Conservation (phyloP, 371 early-diverging fungal genomes). For the Mucor plumbeus region DNA sequence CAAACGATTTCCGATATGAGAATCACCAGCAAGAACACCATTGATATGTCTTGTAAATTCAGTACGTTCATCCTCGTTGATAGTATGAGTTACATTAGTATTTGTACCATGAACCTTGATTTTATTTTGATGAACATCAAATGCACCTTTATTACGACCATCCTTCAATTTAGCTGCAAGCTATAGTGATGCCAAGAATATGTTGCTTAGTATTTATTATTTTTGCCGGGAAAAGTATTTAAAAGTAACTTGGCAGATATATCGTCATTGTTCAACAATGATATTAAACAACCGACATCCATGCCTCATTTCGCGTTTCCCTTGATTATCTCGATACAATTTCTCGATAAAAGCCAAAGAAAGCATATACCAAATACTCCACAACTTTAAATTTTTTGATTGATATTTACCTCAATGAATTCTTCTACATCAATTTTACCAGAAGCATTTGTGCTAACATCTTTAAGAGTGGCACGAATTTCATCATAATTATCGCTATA, state of each 20-base stretch:
- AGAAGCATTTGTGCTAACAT: constrained; percentile 72
- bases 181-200: constrained; percentile 19
- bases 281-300: constrained; percentile 11
- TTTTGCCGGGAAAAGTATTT: background rate
- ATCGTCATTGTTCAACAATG: constrained; percentile 11
- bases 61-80: constrained; percentile 97
- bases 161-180: constrained; percentile 61
- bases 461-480: constrained; percentile 73
- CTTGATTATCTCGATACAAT: background rate
- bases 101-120: constrained; percentile 87
- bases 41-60: constrained; percentile 96
- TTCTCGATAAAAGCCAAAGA: background rate
- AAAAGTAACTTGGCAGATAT: background rate
- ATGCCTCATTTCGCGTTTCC: constrained; percentile 12
- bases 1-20: constrained; percentile 79
- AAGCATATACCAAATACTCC: background rate
- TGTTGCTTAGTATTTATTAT: background rate
- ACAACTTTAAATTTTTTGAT: background rate
- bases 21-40: constrained; percentile 80
- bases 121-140: constrained; percentile 74
- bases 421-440: constrained; percentile 85
- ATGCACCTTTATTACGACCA: constrained; percentile 61
- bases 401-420: constrained; percentile 73
- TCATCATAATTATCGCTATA: constrained; percentile 77
- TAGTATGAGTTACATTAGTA: constrained; percentile 90